Conservation (phyloP, 1,284 basidiomycete genomes). For the Baeospora myosura region DNA sequence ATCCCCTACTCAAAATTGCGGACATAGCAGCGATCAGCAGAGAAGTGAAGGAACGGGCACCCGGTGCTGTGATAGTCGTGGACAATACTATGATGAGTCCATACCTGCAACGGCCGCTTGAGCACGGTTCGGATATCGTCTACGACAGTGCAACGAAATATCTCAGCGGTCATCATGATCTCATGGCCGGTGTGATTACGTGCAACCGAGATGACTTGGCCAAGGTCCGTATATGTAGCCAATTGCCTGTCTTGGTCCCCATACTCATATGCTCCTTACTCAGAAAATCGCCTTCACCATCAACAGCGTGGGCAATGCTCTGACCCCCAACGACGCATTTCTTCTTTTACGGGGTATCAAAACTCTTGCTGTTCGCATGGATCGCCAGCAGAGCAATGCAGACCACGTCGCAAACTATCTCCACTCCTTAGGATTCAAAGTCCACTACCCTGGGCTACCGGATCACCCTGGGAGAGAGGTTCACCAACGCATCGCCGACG, state of each 20-base stretch:
- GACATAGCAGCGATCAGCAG: slow-evolving; percentile 80
- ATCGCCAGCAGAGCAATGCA: slow-evolving; percentile 85
- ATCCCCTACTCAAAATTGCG: slow-evolving; percentile 93
- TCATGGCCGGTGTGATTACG: slow-evolving; percentile 95
- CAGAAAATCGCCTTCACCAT: slow-evolving; percentile 86
- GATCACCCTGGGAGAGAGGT: slow-evolving; percentile 81
- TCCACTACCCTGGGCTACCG: slow-evolving; percentile 89
- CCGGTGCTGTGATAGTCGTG: slow-evolving; percentile 82
- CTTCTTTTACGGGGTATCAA: slow-evolving; percentile 93
- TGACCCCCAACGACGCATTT: slow-evolving; percentile 95
- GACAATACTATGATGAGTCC: slow-evolving; percentile 99
- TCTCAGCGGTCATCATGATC: slow-evolving; percentile 95
- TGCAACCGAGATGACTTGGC: slow-evolving; percentile 90
- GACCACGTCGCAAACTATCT: slow-evolving; percentile 86
- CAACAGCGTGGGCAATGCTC: slow-evolving; percentile 95
- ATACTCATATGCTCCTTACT: slow-evolving; percentile 8
- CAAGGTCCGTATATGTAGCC: slow-evolving; percentile 44
- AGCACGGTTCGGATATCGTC: slow-evolving; percentile 93
- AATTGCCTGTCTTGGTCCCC: slow-evolving; percentile 7
- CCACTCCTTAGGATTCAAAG: slow-evolving; percentile 81
- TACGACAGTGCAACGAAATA: slow-evolving; percentile 99
- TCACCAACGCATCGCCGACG: slow-evolving; percentile 83
- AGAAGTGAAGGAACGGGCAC: slow-evolving; percentile 75
- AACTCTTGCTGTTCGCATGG: slow-evolving; percentile 95
- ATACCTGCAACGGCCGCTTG: slow-evolving; percentile 91